phyloP scores from a whole-genome alignment of 208 protist genomes.

The Borovskyia barvae region DNA sequence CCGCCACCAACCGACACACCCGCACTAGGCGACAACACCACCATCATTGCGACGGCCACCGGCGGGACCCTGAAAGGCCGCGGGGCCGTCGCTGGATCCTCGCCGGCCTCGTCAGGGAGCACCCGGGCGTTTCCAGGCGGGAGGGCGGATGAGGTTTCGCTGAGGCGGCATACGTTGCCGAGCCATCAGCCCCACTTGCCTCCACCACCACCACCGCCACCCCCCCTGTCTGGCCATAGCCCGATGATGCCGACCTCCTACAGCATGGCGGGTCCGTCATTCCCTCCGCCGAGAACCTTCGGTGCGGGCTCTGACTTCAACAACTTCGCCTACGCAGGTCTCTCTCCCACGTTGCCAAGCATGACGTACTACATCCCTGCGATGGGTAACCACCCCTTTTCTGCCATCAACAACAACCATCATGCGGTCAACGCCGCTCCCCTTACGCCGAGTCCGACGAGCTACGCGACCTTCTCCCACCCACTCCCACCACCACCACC shows the following conservation, averaged over 20 bases:
- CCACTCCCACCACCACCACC: neutral
- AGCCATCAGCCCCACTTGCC: neutral
- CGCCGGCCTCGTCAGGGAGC: slow-evolving; percentile 1
- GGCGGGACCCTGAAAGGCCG: too few species aligned
- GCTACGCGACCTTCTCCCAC: slow-evolving; percentile 3
- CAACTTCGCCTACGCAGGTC: slow-evolving; percentile 7
- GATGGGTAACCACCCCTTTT: slow-evolving; percentile 36
- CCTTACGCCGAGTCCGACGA: slow-evolving; percentile 8
- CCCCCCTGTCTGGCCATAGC: slow-evolving; percentile 9
- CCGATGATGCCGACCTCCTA: slow-evolving; percentile 7
- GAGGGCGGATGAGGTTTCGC: neutral
- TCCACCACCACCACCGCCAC: slow-evolving; percentile 7
- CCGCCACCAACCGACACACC: neutral
- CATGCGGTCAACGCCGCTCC: slow-evolving; percentile 34
- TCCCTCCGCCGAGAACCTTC: neutral
- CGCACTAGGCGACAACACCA: too few species aligned
- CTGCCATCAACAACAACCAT: slow-evolving; percentile 33
- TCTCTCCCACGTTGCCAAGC: slow-evolving; percentile 7
- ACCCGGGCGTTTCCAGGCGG: slow-evolving; percentile 1
- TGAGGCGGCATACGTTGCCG: slow-evolving; percentile 10
- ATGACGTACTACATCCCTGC: slow-evolving; percentile 28
- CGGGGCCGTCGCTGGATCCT: too few species aligned
- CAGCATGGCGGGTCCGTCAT: slow-evolving; percentile 3
- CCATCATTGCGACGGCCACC: neutral
- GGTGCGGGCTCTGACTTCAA: slow-evolving; percentile 11